phyloP scores from a whole-genome alignment of 495 filamentous ascomycete species.

The Hypoxylon subgilvum region DNA sequence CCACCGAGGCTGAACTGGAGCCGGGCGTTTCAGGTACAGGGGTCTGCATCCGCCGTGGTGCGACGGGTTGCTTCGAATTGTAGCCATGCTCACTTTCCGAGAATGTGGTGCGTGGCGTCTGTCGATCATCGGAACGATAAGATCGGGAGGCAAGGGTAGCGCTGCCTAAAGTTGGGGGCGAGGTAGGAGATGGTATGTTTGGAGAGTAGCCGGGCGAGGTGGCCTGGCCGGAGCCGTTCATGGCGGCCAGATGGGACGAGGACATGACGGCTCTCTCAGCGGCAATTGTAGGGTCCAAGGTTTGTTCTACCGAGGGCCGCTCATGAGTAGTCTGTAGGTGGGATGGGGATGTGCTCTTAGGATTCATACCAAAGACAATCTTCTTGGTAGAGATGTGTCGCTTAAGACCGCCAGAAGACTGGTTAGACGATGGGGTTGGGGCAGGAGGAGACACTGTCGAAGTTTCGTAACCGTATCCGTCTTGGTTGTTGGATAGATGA shows the following conservation, averaged over 20 bases:
- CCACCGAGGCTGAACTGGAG: constrained; percentile 64
- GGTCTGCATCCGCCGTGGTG: constrained; percentile 57
- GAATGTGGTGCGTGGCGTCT: constrained; percentile 56
- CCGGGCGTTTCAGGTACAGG: constrained; percentile 59
- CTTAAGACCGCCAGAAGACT: constrained; percentile 62
- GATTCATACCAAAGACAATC: constrained; percentile 78
- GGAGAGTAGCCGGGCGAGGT: constrained; percentile 68
- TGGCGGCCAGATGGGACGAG: constrained; percentile 75
- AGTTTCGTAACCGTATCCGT: constrained; percentile 50
- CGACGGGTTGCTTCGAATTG: constrained; percentile 47
- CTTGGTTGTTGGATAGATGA: constrained; percentile 49
- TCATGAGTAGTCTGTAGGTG: constrained; percentile 67
- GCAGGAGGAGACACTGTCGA: constrained; percentile 58
- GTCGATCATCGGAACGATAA: constrained; percentile 54
- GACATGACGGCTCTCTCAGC: constrained; percentile 68
- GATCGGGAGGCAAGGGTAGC: constrained; percentile 64
- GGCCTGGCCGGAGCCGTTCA: constrained; percentile 67
- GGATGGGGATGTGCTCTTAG: constrained; percentile 77
- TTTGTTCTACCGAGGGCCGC: constrained; percentile 61
- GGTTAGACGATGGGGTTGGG: constrained; percentile 54
- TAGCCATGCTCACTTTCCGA: constrained; percentile 56
- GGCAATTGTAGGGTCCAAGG: constrained; percentile 59
- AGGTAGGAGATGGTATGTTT: constrained; percentile 83
- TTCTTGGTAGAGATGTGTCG: constrained; percentile 91
- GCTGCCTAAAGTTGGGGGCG: constrained; percentile 60